Base-by-base conservation (phyloP, 2,329 filamentous ascomycete genomes). In the Aspergillus novofumigatus region DNA sequence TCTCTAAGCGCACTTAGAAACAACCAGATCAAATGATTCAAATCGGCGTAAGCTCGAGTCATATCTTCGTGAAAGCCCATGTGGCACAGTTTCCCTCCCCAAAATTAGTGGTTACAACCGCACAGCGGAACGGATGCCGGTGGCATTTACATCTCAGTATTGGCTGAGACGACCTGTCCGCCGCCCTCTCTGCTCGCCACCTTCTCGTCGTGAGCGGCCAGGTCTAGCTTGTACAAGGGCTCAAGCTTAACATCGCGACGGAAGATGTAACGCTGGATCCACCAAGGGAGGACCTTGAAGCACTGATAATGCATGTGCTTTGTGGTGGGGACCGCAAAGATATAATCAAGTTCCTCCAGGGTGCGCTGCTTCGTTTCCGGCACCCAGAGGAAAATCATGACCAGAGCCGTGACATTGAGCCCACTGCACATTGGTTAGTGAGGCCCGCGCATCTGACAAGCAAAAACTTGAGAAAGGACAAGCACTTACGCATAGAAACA, bases 321-420 rank as follows among this genome's bases (percentile, higher is more conserved):
- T 23, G 79, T 72, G 6, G 82, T 86, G 1, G 84, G 83, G 3
- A 88, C 83, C 4, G 81, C 83, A 65, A 82, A 81, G 58, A 80
- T 75, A 58, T 80, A 80, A 60, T 89, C 86, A 38, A 89, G 72
- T 67, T 85, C 83, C 67, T 84, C 69, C 9, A 76, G 66, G 1
- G 82, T 83, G 32, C 78, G 77, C 64, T 83, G 78, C 60, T 82
- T 84, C 3, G 81, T 83, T 66, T 84, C 82, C 1, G 81, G 82
- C 0, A 84, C 72, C 67, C 80, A 83, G 44, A 87, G 74, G 75
- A 86, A 87, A 61, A 88, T 87, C 76, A 89, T 82, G 25, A 84
- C 57, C 17, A 87, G 76, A 0, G 85, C 86, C 2, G 83, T 66
- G 3, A 86, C 62, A 60, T 89, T 89, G 7, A 88, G 72, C 0